Base-by-base conservation (phyloP, 208 protist species). In the Trypanosoma congolense region DNA sequence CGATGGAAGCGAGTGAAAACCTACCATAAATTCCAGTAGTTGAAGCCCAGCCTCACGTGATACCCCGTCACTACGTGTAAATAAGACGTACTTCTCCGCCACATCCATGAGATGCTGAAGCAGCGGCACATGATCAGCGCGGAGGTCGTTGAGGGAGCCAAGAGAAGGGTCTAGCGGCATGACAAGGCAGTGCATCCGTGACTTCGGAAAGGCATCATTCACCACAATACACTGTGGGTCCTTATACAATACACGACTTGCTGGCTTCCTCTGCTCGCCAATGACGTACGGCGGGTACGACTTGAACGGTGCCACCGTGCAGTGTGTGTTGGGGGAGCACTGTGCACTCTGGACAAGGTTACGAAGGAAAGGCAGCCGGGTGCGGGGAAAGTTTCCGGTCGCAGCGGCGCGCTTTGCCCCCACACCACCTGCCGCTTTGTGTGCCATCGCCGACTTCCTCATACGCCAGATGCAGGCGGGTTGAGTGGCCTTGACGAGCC, bases 141-240 rank as follows among this genome's bases (percentile, higher is more conserved):
- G 42, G 5, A 94, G 56, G 9, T 74, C 70, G 54, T 87, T 87
- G 24, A 94, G 65, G 0, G 76, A 87, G 28, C 61, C 49, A 18
- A 94, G 56, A 9, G 60, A 65, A 8, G 75, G 53, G 42, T 94
- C 83, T 16, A 84, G 62, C 29, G 87, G 87, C 70, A 94, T 73
- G 18, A 94, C 70, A 12, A 94, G 71, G 48, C 80, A 87, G 68
- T 94, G 87, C 47, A 92, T 52, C 19, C 48, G 50, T n/a, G 87
- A 83, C 57, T 94, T 94, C n/a, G 87, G 87, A 57, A 68, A 94
- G 0, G 73, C 83, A 60, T 94, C 87, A 45, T 92, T 92, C 29
- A 94, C 83, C 4, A 94, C 24, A 12, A 87, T 59, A 56, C 82
- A 90, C 33, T 68, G 49, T 3, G 76, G 52, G 48, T 93, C 83